These are phyloP conservation scores for Lentinula novae-zelandiae DNA, from an alignment of 1,284 basidiomycete genomes.

Conservation along the genomic window DNA sequence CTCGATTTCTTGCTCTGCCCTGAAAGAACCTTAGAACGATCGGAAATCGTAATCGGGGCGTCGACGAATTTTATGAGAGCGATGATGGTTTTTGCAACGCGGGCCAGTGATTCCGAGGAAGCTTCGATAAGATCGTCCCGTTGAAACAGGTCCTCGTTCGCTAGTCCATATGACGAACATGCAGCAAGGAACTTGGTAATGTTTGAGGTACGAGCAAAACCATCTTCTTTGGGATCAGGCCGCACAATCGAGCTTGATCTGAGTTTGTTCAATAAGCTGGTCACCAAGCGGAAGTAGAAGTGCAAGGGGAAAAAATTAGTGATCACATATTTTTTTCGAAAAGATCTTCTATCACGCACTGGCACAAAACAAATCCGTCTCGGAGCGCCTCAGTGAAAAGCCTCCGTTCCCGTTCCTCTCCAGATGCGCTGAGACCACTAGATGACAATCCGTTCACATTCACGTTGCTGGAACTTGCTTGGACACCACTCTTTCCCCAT, in stretches of 20 bases:
- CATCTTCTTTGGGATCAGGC: slow-evolving; percentile 67
- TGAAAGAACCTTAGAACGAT: slow-evolving; percentile 40
- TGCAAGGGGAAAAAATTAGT: background rate
- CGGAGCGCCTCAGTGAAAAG: slow-evolving; percentile 71
- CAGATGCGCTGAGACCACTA: slow-evolving; percentile 41
- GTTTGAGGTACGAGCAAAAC: slow-evolving; percentile 60
- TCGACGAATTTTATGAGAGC: slow-evolving; percentile 63
- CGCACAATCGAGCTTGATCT: slow-evolving; percentile 57
- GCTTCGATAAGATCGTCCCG: slow-evolving; percentile 65
- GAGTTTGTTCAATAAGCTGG: slow-evolving; percentile 72
- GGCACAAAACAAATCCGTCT: slow-evolving; percentile 85
- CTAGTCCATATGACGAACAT: slow-evolving; percentile 60
- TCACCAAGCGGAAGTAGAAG: slow-evolving; percentile 6
- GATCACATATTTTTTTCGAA: slow-evolving; percentile 8
- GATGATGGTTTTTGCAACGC: slow-evolving; percentile 66
- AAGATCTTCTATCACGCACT: slow-evolving; percentile 49
- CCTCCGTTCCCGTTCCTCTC: slow-evolving; percentile 71
- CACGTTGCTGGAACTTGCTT: slow-evolving; percentile 42
- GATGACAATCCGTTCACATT: slow-evolving; percentile 30
- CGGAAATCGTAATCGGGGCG: slow-evolving; percentile 31
- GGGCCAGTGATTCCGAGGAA: slow-evolving; percentile 53
- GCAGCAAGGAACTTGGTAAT: slow-evolving; percentile 72
- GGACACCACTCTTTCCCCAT: slow-evolving; percentile 52
- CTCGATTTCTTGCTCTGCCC: slow-evolving; percentile 30
- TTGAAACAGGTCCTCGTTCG: slow-evolving; percentile 61